Evolutionary conservation across 805 yeast species (phyloP).

Genomic region (Candida ponderosae): DNA sequence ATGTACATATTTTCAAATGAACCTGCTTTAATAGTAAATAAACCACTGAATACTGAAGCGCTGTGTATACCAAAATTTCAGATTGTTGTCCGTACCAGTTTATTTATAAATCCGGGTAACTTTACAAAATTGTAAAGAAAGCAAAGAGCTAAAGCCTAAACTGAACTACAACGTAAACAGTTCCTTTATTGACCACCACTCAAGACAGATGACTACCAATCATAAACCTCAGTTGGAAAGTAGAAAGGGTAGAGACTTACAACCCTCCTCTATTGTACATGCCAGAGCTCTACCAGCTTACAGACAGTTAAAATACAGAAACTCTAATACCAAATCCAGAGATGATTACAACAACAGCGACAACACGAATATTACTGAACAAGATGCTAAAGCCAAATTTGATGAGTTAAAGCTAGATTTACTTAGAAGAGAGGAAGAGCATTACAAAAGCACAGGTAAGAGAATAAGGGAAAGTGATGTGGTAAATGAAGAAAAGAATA

Average conservation of each 20-base stretch:
- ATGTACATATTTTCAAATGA: too few species aligned
- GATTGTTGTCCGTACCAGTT: too few species aligned
- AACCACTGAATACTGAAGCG: too few species aligned
- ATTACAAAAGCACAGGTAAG: conserved; percentile 1
- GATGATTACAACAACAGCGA: not conserved
- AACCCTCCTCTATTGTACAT: conserved; percentile 41
- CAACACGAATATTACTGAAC: not conserved
- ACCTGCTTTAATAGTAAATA: too few species aligned
- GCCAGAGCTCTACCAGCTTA: conserved; percentile 50
- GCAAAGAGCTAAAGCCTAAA: too few species aligned
- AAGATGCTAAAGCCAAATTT: conserved; percentile 9
- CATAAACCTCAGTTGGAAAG: conserved; percentile 68
- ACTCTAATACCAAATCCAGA: not conserved
- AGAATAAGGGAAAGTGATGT: not conserved
- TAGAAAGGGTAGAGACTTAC: conserved; percentile 39
- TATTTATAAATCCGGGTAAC: too few species aligned
- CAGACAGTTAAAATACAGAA: conserved; percentile 40
- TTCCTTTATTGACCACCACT: too few species aligned
- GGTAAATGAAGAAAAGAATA: not conserved
- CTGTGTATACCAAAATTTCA: too few species aligned
- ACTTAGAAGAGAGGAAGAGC: conserved; percentile 11
- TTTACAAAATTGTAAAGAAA: too few species aligned
- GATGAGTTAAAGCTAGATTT: conserved; percentile 14
- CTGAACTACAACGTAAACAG: too few species aligned
- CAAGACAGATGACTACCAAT: conserved; percentile 72